Conservation (phyloP, 73 alveolate species). For the Tetrahymena malaccensis region DNA sequence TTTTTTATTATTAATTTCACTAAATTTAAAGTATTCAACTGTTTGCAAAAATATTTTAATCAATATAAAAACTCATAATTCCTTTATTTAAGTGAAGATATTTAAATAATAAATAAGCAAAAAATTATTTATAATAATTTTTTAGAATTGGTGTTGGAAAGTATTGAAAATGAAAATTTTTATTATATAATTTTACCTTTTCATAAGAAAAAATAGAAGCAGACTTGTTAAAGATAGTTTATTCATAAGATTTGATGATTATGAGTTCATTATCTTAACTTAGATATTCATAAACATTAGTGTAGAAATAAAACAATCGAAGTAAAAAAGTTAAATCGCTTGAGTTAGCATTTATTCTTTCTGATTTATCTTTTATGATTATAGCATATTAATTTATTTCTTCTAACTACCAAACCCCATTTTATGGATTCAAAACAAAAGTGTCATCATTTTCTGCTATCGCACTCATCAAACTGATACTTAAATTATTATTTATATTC, state of each 20-base stretch:
- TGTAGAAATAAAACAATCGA: not conserved
- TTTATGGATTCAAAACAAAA: not conserved
- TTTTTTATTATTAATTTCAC: too few species aligned
- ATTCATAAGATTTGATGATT: not conserved
- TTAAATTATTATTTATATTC: not conserved
- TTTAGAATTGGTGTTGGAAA: not conserved
- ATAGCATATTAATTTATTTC: not conserved
- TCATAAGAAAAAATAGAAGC: not conserved
- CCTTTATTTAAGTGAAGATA: not conserved
- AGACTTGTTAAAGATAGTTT: not conserved
- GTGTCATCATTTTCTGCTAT: not conserved
- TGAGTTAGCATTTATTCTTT: not conserved
- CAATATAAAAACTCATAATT: too few species aligned
- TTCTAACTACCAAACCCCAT: not conserved
- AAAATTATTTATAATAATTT: too few species aligned
- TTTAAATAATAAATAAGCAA: not conserved
- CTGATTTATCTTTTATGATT: not conserved
- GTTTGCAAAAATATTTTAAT: too few species aligned
- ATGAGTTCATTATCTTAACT: not conserved
- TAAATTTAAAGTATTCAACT: too few species aligned
- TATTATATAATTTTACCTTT: not conserved
- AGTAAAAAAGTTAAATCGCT: not conserved
- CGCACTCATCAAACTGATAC: not conserved
- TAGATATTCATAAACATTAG: not conserved
- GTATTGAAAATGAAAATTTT: too few species aligned